Evolutionary conservation across 345 rosid species (phyloP).

Genomic region (Syzygium grande): DNA sequence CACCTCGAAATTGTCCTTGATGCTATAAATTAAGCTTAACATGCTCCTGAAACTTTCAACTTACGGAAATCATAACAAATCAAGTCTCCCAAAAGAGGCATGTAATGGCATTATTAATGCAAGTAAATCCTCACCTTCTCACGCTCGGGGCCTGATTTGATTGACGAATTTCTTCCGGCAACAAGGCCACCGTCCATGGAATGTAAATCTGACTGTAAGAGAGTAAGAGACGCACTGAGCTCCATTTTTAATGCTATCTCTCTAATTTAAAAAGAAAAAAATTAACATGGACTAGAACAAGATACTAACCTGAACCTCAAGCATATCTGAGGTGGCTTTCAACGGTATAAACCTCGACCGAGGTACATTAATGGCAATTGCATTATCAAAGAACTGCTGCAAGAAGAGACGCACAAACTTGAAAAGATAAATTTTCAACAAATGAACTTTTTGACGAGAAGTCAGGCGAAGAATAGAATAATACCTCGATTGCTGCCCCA

Average conservation of each 20-base stretch:
- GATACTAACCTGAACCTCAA: slow-evolving; percentile 68
- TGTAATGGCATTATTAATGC: background rate
- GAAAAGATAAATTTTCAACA: slow-evolving; percentile 3
- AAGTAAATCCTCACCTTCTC: slow-evolving; percentile 44
- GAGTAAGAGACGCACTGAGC: background rate
- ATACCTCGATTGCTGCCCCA: slow-evolving; percentile 93
- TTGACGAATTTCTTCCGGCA: slow-evolving; percentile 50
- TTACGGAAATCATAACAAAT: slow-evolving; percentile 14
- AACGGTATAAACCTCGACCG: slow-evolving; percentile 83
- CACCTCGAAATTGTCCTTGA: slow-evolving; percentile 79
- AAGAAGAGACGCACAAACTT: background rate
- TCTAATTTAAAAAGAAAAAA: too few species aligned
- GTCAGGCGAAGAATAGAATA: background rate
- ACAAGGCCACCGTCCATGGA: slow-evolving; percentile 63
- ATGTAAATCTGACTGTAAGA: slow-evolving; percentile 45
- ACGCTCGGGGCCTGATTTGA: slow-evolving; percentile 18
- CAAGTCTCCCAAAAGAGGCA: background rate
- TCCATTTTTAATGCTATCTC: background rate
- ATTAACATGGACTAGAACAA: too few species aligned
- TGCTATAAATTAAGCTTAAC: slow-evolving; percentile 78
- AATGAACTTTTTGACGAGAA: background rate
- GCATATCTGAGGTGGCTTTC: slow-evolving; percentile 87
- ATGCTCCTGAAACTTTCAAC: slow-evolving; percentile 71
- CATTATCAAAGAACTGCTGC: slow-evolving; percentile 74
- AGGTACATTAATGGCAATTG: slow-evolving; percentile 78